These are phyloP conservation scores for Penicillium rolfsii DNA, from an alignment of 2,329 filamentous ascomycete genomes.

Conservation along the genomic window DNA sequence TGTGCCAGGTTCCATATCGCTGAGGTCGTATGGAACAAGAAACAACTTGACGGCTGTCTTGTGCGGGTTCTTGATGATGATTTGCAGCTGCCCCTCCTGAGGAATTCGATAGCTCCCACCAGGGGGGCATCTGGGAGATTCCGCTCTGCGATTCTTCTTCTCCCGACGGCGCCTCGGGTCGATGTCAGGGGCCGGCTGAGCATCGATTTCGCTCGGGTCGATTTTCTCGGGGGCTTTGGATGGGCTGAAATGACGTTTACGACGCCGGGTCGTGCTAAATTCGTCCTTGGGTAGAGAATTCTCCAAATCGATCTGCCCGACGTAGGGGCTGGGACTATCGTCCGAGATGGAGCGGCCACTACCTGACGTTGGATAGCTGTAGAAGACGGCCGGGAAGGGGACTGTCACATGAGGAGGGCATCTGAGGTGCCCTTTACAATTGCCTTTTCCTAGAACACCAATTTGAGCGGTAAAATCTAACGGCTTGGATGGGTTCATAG, in stretches of 20 bases:
- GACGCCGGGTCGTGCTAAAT: constrained; percentile 41
- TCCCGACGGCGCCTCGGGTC: constrained; percentile 52
- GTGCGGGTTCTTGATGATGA: constrained; percentile 97
- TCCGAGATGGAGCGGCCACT: constrained; percentile 67
- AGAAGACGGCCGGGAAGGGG: constrained; percentile 93
- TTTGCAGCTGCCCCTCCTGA: constrained; percentile 89
- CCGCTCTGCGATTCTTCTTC: constrained; percentile 63
- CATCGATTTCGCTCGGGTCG: constrained; percentile 14
- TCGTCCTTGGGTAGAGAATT: constrained; percentile 67
- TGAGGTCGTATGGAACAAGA: constrained; percentile 86
- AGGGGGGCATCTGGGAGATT: constrained; percentile 69
- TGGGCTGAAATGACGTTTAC: constrained; percentile 43
- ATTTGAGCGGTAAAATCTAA: constrained; percentile 94
- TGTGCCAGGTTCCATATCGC: constrained; percentile 88
- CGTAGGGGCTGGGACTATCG: constrained; percentile 93
- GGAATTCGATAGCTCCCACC: constrained; percentile 94
- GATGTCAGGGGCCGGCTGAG: constrained; percentile 25
- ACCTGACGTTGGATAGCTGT: constrained; percentile 77
- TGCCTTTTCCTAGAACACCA: constrained; percentile 84
- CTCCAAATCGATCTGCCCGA: constrained; percentile 88
- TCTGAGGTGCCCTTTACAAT: constrained; percentile 80
- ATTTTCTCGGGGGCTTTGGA: constrained; percentile 16
- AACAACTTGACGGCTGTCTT: constrained; percentile 98
- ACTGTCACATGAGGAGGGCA: constrained; percentile 90
- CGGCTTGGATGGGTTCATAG: constrained; percentile 88